Base-by-base conservation (phyloP, 2,329 filamentous ascomycete species). In the Colletotrichum sp. region DNA sequence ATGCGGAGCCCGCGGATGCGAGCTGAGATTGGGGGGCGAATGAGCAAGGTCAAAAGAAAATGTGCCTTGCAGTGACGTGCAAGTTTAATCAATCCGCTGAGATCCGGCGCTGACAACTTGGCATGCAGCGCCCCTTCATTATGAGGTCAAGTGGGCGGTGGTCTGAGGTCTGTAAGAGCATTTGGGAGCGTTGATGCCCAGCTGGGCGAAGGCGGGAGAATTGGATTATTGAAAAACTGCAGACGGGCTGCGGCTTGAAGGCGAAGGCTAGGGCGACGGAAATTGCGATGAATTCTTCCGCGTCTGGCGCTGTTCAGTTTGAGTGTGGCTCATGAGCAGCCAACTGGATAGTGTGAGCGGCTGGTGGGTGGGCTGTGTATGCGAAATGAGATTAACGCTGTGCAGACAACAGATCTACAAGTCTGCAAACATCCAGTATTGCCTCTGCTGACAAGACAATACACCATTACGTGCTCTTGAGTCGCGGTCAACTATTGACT, bases 201-300 rank as follows among this genome's bases (percentile, higher is more conserved):
- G 73, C 73, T 32, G 63, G 73, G 73, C 63, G 68, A 75, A 72
- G 73, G 69, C 73, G 73, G 73, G 21, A 68, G n/a, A 75, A 73
- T 63, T 21, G 52, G 6, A 64, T 34, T 24, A 63, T 66, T 48
- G 69, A 7, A 18, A 36, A 14, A n/a, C 7, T 59, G 55, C 43
- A 48, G 43, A 61, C 7, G 26, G 10, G 18, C 30, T 57, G 34
- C 34, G 52, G 32, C 6, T 30, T 34, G 32, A 43, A n/a, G 18
- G 16, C 43, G n/a, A 52, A 6, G 34, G 16, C 28, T 26, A 21
- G 9, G 28, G 12, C 39, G 55, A 14, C 73, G 52, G 60, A 68
- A 12, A 55, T 43, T 52, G 32, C 30, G n/a, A 14, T 30, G 13
- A 48, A 64, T 64, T 64, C 60, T 57, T 75, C 73, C 69, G 52